These are phyloP conservation scores for Rhinocladiella mackenziei DNA, from an alignment of 2,329 filamentous ascomycete genomes.

Conservation along the genomic window DNA sequence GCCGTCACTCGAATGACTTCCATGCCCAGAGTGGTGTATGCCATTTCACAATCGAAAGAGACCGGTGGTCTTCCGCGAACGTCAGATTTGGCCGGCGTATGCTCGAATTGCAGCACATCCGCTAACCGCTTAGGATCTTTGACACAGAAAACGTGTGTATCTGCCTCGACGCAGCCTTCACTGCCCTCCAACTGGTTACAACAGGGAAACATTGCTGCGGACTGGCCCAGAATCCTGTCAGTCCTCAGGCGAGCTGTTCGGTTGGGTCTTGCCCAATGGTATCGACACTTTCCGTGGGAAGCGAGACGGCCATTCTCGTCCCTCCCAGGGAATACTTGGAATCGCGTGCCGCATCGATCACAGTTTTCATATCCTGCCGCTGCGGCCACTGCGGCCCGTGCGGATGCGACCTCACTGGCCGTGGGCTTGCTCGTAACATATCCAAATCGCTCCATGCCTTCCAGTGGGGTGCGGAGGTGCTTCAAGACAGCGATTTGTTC, in stretches of 20 bases:
- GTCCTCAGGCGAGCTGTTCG: conserved; percentile 53
- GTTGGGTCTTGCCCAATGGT: conserved; percentile 72
- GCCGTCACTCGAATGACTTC: conserved; percentile 89
- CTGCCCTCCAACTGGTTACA: conserved; percentile 72
- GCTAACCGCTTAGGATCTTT: conserved; percentile 72
- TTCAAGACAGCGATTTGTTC: conserved; percentile 66
- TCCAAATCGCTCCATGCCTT: conserved; percentile 62
- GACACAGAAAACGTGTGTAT: conserved; percentile 84
- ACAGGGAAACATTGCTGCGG: conserved; percentile 67
- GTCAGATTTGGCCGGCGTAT: conserved; percentile 63
- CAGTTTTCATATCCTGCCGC: conserved; percentile 80
- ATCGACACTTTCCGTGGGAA: conserved; percentile 70
- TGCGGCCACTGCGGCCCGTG: conserved; percentile 60
- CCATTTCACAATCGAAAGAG: conserved; percentile 96
- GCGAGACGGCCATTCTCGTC: conserved; percentile 71
- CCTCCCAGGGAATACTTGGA: conserved; percentile 87
- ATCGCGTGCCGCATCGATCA: conserved; percentile 78
- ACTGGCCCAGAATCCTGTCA: conserved; percentile 54
- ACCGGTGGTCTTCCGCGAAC: conserved; percentile 42
- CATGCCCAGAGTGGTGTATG: conserved; percentile 81
- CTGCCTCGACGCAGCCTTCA: conserved; percentile 65
- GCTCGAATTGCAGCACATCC: conserved; percentile 70
- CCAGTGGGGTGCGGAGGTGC: conserved; percentile 61
- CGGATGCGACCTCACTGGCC: conserved; percentile 61
- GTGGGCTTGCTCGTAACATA: conserved; percentile 70